phyloP scores from a whole-genome alignment of 352 stramenopile species.

The Pythium periplocum region DNA sequence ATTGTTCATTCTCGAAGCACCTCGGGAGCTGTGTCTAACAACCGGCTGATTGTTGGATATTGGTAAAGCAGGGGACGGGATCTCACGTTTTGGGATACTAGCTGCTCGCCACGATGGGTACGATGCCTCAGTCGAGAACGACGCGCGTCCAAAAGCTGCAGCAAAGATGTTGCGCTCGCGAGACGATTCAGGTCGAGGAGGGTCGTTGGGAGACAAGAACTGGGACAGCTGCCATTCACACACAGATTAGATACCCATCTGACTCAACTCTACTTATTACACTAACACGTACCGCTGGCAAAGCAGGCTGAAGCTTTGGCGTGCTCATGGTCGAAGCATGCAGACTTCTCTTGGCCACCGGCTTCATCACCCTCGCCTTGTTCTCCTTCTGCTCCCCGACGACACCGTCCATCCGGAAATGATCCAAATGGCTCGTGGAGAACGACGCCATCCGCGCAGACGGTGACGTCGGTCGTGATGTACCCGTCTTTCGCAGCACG shows the following conservation, averaged over 20 bases:
- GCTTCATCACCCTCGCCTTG: slow-evolving; percentile 21
- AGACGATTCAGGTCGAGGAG: neutral
- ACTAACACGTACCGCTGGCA: slow-evolving; percentile 26
- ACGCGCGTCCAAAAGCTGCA: too few relatives aligned
- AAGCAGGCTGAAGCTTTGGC: slow-evolving; percentile 12
- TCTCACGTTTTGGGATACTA: too few relatives aligned
- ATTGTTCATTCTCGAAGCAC: too few relatives aligned
- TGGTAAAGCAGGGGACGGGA: too few relatives aligned
- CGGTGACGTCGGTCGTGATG: slow-evolving; percentile 5
- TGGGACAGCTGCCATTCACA: slow-evolving; percentile 9
- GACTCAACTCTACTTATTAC: too few relatives aligned
- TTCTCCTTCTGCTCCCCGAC: slow-evolving; percentile 29
- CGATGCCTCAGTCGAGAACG: neutral
- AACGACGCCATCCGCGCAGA: slow-evolving; percentile 6
- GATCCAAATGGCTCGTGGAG: slow-evolving; percentile 8
- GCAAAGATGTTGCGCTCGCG: too few relatives aligned
- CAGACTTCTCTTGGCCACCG: slow-evolving; percentile 16
- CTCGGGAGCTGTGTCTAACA: too few relatives aligned
- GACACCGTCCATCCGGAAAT: too few relatives aligned
- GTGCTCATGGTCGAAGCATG: slow-evolving; percentile 13
- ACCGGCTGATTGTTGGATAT: too few relatives aligned
- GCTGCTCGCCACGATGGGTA: slow-evolving; percentile 4
- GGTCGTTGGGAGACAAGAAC: slow-evolving; percentile 9
- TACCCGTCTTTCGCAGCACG: slow-evolving; percentile 8
- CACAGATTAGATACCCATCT: too few relatives aligned